A percentile compares a stretch with the other conserved stretches of the same genome.
These are phyloP conservation scores for Rhinocladiella mackenziei DNA, from an alignment of 2,329 filamentous ascomycete species.

Conservation along the genomic window DNA sequence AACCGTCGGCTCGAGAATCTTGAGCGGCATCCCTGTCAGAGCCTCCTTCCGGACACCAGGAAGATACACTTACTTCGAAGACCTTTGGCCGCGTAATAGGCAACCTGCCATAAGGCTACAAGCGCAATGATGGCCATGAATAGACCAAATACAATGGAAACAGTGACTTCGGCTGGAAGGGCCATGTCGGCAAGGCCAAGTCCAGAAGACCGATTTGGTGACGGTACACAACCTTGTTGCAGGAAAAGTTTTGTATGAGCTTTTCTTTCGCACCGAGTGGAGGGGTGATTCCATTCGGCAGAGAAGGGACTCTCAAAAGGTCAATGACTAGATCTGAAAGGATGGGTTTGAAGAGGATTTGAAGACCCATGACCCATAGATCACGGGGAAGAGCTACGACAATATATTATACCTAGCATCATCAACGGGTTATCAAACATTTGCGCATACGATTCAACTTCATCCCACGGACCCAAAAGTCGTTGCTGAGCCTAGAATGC, in stretches of 20 bases:
- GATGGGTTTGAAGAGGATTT: background rate
- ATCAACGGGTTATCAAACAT: too few relatives aligned
- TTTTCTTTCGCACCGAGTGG: too few relatives aligned
- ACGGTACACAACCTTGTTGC: too few relatives aligned
- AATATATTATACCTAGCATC: background rate
- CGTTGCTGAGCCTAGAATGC: too few relatives aligned
- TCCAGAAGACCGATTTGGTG: too few relatives aligned
- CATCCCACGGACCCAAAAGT: too few relatives aligned
- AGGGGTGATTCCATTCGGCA: too few relatives aligned
- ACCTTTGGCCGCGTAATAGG: slow-evolving; percentile 10
- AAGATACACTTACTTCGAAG: slow-evolving; percentile 6
- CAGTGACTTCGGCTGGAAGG: slow-evolving; percentile 9
- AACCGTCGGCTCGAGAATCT: slow-evolving; percentile 9
- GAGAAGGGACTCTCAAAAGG: too few relatives aligned
- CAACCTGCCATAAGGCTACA: slow-evolving; percentile 13
- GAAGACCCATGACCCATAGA: too few relatives aligned
- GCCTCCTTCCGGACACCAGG: background rate
- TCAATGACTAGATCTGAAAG: too few relatives aligned
- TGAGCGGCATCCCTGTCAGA: slow-evolving; percentile 5
- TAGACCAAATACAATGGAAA: slow-evolving; percentile 18
- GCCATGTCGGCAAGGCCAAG: slow-evolving; percentile 7
- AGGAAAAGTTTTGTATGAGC: too few relatives aligned
- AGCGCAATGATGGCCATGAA: slow-evolving; percentile 17
- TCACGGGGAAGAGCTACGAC: background rate
- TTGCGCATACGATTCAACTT: too few relatives aligned